Evolutionary conservation across 371 early-diverging fungal genomes (phyloP).

Genomic region (Parasitella parasitica): DNA sequence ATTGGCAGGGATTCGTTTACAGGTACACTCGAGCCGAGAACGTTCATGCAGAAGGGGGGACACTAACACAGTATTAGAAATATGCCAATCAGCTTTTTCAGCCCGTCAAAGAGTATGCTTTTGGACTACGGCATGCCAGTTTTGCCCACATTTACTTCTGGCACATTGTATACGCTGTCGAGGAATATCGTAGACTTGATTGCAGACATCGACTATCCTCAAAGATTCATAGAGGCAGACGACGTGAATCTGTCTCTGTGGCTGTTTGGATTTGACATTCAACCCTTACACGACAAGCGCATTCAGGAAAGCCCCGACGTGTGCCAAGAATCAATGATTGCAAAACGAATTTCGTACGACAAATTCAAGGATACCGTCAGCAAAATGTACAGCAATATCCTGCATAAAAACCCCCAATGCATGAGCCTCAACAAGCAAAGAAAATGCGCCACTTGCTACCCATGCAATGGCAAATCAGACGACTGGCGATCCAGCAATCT

Average conservation of each 20-base stretch:
- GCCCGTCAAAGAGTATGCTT: slow-evolving; percentile 13
- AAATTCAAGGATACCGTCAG: slow-evolving; percentile 32
- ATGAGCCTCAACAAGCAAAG: slow-evolving; percentile 9
- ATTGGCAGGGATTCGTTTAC: slow-evolving; percentile 62
- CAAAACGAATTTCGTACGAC: slow-evolving; percentile 44
- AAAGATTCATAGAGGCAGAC: slow-evolving; percentile 52
- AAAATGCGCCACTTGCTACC: slow-evolving; percentile 58
- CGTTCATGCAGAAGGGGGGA: not conserved
- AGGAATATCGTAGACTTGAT: slow-evolving; percentile 49
- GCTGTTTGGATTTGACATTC: slow-evolving; percentile 57
- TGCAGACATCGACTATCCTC: slow-evolving; percentile 36
- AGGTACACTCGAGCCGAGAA: slow-evolving; percentile 34
- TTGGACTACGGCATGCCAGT: slow-evolving; percentile 50
- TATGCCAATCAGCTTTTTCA: slow-evolving; percentile 33
- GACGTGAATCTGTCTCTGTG: slow-evolving; percentile 56
- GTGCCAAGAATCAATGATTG: slow-evolving; percentile 60
- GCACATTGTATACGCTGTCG: slow-evolving; percentile 55
- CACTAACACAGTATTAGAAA: slow-evolving; percentile 26
- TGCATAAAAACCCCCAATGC: slow-evolving; percentile 32
- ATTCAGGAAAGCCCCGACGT: slow-evolving; percentile 49
- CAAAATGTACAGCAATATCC: slow-evolving; percentile 52
- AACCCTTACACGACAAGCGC: slow-evolving; percentile 56
- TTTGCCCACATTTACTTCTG: slow-evolving; percentile 59
- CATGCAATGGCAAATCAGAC: slow-evolving; percentile 51
- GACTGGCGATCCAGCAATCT: slow-evolving; percentile 56